Conservation (phyloP, 768 basidiomycete genomes). For the Tubosaeta sp. region DNA sequence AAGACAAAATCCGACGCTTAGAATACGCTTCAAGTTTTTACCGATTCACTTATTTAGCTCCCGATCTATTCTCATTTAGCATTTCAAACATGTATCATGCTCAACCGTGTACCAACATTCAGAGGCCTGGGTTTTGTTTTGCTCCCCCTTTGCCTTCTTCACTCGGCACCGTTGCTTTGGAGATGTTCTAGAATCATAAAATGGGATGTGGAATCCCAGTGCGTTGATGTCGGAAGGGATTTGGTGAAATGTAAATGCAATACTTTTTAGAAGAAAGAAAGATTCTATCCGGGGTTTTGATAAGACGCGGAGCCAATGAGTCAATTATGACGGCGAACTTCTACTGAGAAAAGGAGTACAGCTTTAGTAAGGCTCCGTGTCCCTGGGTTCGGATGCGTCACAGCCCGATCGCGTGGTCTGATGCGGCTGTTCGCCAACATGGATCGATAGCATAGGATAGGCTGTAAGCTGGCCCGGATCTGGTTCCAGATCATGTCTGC, state of each 20-base stretch:
- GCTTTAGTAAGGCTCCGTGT: no score
- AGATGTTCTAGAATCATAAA: constrained; percentile 11
- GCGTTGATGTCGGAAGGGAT: constrained; percentile 1
- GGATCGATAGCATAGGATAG: no score
- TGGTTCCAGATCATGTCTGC: no score
- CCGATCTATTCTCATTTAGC: background rate
- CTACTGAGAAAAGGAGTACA: no score
- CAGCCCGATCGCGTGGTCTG: no score
- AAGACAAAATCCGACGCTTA: constrained; percentile 26
- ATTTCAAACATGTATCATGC: constrained; percentile 17
- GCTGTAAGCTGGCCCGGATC: no score
- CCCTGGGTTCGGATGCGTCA: no score
- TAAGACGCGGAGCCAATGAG: background rate
- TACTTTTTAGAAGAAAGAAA: background rate
- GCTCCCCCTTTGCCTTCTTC: background rate
- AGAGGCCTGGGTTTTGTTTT: background rate
- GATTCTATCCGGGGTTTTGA: background rate
- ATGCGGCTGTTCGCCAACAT: no score
- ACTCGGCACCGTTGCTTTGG: constrained; percentile 1
- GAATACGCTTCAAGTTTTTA: background rate
- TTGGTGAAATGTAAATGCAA: constrained; percentile 4
- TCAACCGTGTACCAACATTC: constrained; percentile 26
- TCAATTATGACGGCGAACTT: no score
- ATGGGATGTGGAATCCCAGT: constrained; percentile 22
- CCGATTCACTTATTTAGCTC: background rate